These are phyloP conservation scores for barley (Hordeum vulgare) DNA, from an alignment of 176 grass and related monocot species.

Conservation along the genomic window DNA sequence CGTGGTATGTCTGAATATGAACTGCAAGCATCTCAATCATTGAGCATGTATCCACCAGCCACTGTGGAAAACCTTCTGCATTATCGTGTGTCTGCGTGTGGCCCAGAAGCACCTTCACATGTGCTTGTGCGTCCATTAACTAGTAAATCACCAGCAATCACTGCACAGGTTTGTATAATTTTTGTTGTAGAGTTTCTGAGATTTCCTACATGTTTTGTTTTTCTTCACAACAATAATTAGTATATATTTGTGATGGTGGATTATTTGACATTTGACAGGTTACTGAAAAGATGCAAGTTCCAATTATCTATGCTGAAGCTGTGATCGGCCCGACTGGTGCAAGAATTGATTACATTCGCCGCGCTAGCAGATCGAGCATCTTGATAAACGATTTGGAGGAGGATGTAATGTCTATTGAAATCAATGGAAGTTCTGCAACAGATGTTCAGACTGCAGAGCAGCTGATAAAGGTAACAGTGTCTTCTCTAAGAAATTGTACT, in stretches of 20 bases:
- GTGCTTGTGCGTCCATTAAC: neutral
- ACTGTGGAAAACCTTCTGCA: slow-evolving; percentile 39
- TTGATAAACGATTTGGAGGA: slow-evolving; percentile 18
- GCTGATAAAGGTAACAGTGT: slow-evolving; percentile 35
- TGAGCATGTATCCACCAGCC: slow-evolving; percentile 17
- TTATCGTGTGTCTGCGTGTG: slow-evolving; percentile 30
- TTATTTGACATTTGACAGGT: slow-evolving; percentile 26
- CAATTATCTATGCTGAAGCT: slow-evolving; percentile 42
- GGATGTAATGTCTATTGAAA: slow-evolving; percentile 30
- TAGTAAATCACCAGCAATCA: slow-evolving; percentile 1
- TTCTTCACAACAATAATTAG: slow-evolving; percentile 9
- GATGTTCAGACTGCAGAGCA: slow-evolving; percentile 42
- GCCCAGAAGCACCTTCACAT: neutral
- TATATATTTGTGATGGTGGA: slow-evolving; percentile 8
- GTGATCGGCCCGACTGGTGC: slow-evolving; percentile 40
- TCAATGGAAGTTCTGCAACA: slow-evolving; percentile 30
- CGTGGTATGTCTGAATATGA: slow-evolving; percentile 6
- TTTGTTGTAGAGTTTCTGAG: neutral
- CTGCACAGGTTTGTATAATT: slow-evolving; percentile 32
- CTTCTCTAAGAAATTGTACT: neutral
- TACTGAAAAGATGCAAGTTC: slow-evolving; percentile 40
- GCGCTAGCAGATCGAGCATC: slow-evolving; percentile 29
- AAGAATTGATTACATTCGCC: slow-evolving; percentile 49
- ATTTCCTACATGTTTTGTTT: neutral
- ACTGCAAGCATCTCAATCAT: slow-evolving; percentile 23